phyloP scores from a whole-genome alignment of 192 early-diverging fungal genomes.

The Backusella psychrophila region DNA sequence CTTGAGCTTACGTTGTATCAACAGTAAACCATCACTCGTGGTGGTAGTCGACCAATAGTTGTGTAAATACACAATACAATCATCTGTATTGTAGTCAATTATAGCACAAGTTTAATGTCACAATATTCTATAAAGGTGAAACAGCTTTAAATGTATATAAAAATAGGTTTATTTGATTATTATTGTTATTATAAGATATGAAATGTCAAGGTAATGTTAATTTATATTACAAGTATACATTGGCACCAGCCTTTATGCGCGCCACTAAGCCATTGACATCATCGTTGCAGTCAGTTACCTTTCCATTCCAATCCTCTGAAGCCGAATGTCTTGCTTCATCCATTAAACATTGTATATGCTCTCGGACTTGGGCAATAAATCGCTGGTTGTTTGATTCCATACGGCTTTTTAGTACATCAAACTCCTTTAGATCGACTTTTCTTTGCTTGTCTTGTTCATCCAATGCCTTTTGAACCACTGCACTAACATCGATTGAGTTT shows the following conservation, averaged over 20 bases:
- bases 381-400: neutral
- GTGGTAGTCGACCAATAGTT: too few relatives aligned
- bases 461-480: neutral
- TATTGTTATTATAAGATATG: neutral
- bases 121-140: neutral
- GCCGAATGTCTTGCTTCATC: neutral
- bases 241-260: neutral
- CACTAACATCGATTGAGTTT: neutral
- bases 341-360: neutral
- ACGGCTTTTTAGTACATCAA: neutral
- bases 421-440: neutral
- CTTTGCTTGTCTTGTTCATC: neutral
- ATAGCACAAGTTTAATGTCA: too few relatives aligned
- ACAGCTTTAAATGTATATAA: neutral
- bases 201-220: neutral
- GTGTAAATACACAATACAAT: too few relatives aligned
- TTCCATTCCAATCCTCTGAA: neutral
- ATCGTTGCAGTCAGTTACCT: neutral
- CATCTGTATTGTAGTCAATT: too few relatives aligned
- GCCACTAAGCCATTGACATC: neutral
- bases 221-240: neutral
- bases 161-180: neutral
- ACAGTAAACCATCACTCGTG: too few relatives aligned
- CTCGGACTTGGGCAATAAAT: neutral
- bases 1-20: too few relatives aligned